Base-by-base conservation (phyloP, 2,329 filamentous ascomycete genomes). In the Alternaria novae-zelandiae region DNA sequence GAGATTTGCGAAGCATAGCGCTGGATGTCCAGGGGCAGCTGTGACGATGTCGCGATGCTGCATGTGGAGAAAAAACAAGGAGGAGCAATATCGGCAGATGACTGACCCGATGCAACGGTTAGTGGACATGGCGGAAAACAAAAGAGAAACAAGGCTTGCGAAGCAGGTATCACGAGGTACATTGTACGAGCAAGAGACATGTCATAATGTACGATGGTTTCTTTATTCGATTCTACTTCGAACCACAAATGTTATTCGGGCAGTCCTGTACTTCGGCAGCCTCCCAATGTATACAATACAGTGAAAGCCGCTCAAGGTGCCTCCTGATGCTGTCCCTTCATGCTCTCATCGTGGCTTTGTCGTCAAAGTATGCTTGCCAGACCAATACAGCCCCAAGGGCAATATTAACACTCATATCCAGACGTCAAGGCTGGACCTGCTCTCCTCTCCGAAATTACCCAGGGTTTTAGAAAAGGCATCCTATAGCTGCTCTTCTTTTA, bases 401-500 rank as follows among this genome's bases (percentile, higher is more conserved):
- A 53, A 53, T 53, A 53, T 21, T 13, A 57, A 26, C 28, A 44
- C 5, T 10, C 15, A 11, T 47, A 61, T 60, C 47, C 20, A 61
- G 57, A 47, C 11, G 15, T 20, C 12, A 20, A 15, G 44, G 12
- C 28, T 21, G 25, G 47, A 15, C 13, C 26, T 8, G 21, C 25
- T 54, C 9, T 43, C 20, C 36, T 55, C 23, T 7, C 21, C 26
- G n/a, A 46, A 46, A 30, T 13, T 54, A 15, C 51, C 61, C 51
- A 67, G 50, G 36, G 43, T 46, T 12, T 53, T 57, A 51, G 57
- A 26, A 41, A 65, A 57, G 54, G 51, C 17, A 49, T 66, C 65
- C 70, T 74, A 74, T 63, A 73, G 59, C 54, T 71, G 67, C 44
- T 57, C 44, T 41, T 73, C 67, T 61, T 74, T 68, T 9, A 73